A percentile compares a stretch with the other conserved stretches of the same genome.
phyloP scores from a whole-genome alignment of 2,329 filamentous ascomycete species.

The Fusarium xylarioides region DNA sequence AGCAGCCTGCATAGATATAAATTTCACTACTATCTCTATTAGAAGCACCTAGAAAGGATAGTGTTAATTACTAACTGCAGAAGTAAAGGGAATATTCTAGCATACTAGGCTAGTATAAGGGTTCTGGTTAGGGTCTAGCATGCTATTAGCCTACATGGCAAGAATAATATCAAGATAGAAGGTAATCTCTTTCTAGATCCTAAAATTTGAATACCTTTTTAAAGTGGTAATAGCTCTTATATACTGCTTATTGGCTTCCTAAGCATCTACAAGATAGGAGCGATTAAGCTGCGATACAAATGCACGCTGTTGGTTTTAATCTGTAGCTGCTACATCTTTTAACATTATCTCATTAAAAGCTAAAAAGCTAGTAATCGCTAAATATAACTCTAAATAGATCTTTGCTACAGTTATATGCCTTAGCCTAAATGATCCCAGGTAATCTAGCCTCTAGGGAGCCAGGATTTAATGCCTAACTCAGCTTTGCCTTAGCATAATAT shows the following conservation, averaged over 20 bases:
- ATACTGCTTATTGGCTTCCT: conserved; percentile 12
- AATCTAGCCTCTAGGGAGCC: not conserved
- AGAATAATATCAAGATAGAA: not conserved
- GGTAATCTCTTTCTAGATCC: not conserved
- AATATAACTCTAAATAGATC: conserved; percentile 5
- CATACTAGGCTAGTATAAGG: not conserved
- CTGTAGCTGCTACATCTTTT: not conserved
- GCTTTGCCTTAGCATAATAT: not conserved
- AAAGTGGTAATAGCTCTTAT: not conserved
- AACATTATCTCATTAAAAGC: conserved; percentile 1
- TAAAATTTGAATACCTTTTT: not conserved
- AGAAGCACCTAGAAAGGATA: not conserved
- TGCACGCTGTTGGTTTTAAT: not conserved
- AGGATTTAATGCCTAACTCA: not conserved
- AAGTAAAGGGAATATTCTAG: not conserved
- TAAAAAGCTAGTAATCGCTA: conserved; percentile 9
- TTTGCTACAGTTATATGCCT: not conserved
- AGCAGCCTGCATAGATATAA: not conserved
- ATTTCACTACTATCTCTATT: not conserved
- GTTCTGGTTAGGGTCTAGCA: not conserved
- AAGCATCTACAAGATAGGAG: not conserved
- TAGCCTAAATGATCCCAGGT: not conserved
- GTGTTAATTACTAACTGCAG: not conserved
- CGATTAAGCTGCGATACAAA: not conserved
- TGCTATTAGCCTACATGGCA: not conserved